Evolutionary conservation across 257 asterid species (phyloP).

Genomic region (Linaria vulgaris): DNA sequence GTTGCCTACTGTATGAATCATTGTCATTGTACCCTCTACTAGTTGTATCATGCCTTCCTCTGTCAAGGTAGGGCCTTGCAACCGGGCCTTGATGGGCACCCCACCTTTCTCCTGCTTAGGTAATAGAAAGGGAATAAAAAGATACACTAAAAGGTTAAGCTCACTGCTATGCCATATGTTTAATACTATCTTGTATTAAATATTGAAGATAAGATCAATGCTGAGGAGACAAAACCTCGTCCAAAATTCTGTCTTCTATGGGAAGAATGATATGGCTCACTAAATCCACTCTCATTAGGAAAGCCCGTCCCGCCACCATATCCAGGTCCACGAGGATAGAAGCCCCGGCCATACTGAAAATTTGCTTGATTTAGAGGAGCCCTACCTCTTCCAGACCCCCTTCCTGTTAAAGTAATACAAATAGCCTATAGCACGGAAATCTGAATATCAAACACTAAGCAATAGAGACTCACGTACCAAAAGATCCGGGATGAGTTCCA

Average conservation of each 20-base stretch:
- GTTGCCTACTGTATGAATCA: constrained; percentile 42
- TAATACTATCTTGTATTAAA: background rate
- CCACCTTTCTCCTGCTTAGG: constrained; percentile 51
- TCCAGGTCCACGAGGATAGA: constrained; percentile 41
- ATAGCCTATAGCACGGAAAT: constrained; percentile 9
- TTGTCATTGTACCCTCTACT: constrained; percentile 36
- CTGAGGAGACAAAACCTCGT: constrained; percentile 35
- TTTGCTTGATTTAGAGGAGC: constrained; percentile 37
- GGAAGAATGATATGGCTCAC: constrained; percentile 37
- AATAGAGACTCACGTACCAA: constrained; percentile 28
- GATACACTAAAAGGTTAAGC: background rate
- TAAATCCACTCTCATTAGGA: constrained; percentile 33
- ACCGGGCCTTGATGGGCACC: constrained; percentile 43
- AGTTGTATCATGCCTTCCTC: constrained; percentile 35
- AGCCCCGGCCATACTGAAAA: constrained; percentile 37
- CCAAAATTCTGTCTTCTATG: constrained; percentile 45
- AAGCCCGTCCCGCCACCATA: constrained; percentile 41
- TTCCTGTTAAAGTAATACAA: constrained; percentile 35
- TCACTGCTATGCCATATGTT: background rate
- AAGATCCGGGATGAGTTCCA: constrained; percentile 29
- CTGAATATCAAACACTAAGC: constrained; percentile 8
- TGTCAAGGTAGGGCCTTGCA: constrained; percentile 33
- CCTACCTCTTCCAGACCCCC: constrained; percentile 49
- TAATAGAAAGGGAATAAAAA: too few species aligned
- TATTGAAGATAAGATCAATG: background rate